These are phyloP conservation scores for Sclerotiophoma versabilis DNA, from an alignment of 2,329 filamentous ascomycete species.

Conservation along the genomic window DNA sequence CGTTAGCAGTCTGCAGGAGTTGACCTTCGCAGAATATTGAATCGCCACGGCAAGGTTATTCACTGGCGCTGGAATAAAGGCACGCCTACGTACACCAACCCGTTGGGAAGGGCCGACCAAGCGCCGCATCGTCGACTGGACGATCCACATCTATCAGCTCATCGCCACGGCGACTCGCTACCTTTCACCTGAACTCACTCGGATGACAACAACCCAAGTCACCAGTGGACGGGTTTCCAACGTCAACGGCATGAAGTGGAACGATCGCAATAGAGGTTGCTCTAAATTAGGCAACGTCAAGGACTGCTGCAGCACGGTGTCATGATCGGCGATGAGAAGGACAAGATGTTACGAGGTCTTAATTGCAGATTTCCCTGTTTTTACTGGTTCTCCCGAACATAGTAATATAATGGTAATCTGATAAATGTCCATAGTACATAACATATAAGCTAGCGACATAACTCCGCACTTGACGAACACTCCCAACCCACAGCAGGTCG, in stretches of 20 bases:
- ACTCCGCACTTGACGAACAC: too few species aligned
- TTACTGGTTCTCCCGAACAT: too few species aligned
- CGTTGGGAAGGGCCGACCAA: neutral
- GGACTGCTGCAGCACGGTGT: neutral
- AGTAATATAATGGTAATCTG: too few species aligned
- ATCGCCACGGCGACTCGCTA: neutral
- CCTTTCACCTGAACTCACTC: neutral
- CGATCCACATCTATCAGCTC: neutral
- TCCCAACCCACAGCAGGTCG: too few species aligned
- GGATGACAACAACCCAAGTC: neutral
- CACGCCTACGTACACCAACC: neutral
- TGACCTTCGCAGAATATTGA: neutral
- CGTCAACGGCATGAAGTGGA: neutral
- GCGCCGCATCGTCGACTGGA: neutral
- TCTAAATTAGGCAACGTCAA: neutral
- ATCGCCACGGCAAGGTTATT: neutral
- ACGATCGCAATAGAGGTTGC: neutral
- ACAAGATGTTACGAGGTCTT: neutral
- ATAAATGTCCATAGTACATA: too few species aligned
- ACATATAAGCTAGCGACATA: too few species aligned
- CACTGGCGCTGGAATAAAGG: neutral
- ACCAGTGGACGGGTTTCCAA: neutral
- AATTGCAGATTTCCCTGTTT: neutral
- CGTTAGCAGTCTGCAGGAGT: neutral
- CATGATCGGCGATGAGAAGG: neutral